Evolutionary conservation across 176 grass and related monocot genomes (phyloP), one percentile per base, ranked within the genome.

Genomic region (Chrysopogon serrulatus): DNA sequence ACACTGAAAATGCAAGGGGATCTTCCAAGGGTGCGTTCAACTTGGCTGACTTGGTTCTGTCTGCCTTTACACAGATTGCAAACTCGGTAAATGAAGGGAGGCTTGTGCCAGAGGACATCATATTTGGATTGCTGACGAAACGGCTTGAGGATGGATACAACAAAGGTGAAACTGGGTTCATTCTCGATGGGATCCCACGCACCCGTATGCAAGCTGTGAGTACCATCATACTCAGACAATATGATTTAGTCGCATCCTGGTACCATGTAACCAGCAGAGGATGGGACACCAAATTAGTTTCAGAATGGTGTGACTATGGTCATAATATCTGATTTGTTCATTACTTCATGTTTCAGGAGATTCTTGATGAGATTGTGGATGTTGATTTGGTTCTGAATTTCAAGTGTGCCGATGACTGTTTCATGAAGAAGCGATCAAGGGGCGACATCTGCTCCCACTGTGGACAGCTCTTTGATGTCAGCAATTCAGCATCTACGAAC

Each of bases 351-450:
- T 77, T 84, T 82, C 88, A 95, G 96, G 96, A 99, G 85, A 91
- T 99, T 65, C 96, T 99, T 67, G 93, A 99, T 81, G 85, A 96
- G 81, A 96, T 99, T 73, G 87, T 91, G 19, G 87, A 96, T 41
- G 87, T 99, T 31, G 90, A 99, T 62, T 74, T 99, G 68, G 93
- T 96, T 83, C 85, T 99, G 83, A 99, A 99, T 86, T 96, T 99
- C 80, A 99, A 99, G 88, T 99, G 86, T 26, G 82, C 82, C 27
- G 91, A 92, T 62, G 82, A 96, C 47, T 94, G 89, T 47, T 85
- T 92, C 44, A 84, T 96, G 87, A 99, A 96, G 83, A 90, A 89
- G 65, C 82, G 87, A 19, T 91, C 88, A 18, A 86, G 64, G 33
- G 82, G 83, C 3, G 85, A 90, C 31, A 89, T 90, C 21, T 99